These are phyloP conservation scores for Kluyveromyces dobzhanskii DNA, from an alignment of 805 yeast genomes.

Conservation along the genomic window DNA sequence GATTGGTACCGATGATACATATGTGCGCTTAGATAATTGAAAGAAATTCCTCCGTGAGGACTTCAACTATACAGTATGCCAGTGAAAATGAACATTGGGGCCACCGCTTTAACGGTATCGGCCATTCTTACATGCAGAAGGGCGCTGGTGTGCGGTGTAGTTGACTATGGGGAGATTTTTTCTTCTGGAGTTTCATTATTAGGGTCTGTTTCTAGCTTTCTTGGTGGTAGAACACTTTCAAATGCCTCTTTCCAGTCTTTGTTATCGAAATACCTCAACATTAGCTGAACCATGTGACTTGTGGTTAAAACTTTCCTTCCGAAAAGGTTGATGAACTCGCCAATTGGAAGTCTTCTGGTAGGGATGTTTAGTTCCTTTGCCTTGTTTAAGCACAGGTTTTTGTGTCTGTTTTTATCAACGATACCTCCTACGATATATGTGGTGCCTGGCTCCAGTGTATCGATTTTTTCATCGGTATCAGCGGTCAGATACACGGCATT, in stretches of 20 bases:
- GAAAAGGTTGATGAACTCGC: slow-evolving; percentile 68
- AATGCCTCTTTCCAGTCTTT: slow-evolving; percentile 83
- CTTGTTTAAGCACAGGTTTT: slow-evolving; percentile 68
- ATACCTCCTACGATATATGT: slow-evolving; percentile 93
- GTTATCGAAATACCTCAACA: slow-evolving; percentile 71
- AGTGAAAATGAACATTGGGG: too few species aligned
- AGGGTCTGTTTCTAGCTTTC: slow-evolving; percentile 41
- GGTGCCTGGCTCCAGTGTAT: slow-evolving; percentile 52
- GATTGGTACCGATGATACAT: too few species aligned
- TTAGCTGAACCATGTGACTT: slow-evolving; percentile 85
- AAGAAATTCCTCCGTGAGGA: too few species aligned
- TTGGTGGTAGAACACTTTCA: slow-evolving; percentile 75
- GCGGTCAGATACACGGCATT: slow-evolving; percentile 70
- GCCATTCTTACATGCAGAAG: too few species aligned
- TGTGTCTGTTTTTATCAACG: slow-evolving; percentile 89
- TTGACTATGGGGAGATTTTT: too few species aligned
- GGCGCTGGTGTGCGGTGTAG: too few species aligned
- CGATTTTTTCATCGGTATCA: slow-evolving; percentile 68
- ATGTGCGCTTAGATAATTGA: too few species aligned
- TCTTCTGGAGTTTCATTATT: slow-evolving; percentile 5
- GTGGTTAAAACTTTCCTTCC: slow-evolving; percentile 90
- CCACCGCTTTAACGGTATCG: too few species aligned
- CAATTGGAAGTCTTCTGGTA: slow-evolving; percentile 80
- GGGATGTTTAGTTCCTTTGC: slow-evolving; percentile 64
- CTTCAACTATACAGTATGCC: too few species aligned